A percentile compares a stretch with the other conserved stretches of the same genome.
Evolutionary conservation across 2,329 filamentous ascomycete species (phyloP).

Genomic region (Penicillium capsulatum): DNA sequence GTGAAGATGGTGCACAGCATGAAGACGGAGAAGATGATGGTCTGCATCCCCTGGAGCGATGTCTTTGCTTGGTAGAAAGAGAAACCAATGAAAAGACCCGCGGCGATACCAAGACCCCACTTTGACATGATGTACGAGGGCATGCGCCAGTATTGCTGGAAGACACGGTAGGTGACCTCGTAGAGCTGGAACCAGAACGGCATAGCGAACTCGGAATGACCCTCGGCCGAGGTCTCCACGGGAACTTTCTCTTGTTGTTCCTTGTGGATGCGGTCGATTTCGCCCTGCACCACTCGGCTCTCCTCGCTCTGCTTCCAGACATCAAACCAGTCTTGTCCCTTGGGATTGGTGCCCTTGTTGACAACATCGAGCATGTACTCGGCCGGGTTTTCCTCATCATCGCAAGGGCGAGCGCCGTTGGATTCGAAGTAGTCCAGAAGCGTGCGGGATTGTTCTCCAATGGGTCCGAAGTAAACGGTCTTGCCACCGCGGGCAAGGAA

Average conservation of each 20-base stretch:
- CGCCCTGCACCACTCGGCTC: conserved; percentile 50
- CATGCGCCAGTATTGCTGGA: conserved; percentile 85
- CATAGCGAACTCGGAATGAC: conserved; percentile 71
- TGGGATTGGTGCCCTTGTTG: conserved; percentile 25
- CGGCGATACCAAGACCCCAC: conserved; percentile 57
- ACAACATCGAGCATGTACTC: conserved; percentile 68
- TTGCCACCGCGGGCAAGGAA: conserved; percentile 59
- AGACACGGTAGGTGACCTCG: conserved; percentile 67
- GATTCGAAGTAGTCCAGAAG: conserved; percentile 60
- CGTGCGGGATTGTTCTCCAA: conserved; percentile 52
- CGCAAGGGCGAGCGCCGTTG: conserved; percentile 58
- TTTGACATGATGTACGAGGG: conserved; percentile 84
- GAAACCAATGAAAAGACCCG: conserved; percentile 73
- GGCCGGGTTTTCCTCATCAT: conserved; percentile 62
- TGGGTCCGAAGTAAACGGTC: conserved; percentile 62
- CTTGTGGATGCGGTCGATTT: conserved; percentile 55
- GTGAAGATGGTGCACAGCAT: conserved; percentile 70
- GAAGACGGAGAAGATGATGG: conserved; percentile 82
- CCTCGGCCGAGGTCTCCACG: conserved; percentile 38
- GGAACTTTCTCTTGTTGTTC: conserved; percentile 35
- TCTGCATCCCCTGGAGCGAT: conserved; percentile 72
- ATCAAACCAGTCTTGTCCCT: conserved; percentile 55
- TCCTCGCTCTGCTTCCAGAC: conserved; percentile 58
- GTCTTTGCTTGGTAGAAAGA: conserved; percentile 69
- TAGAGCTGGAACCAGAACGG: conserved; percentile 63